Conservation (phyloP, 805 yeast species). For the Zygosaccharomyces lentus region DNA sequence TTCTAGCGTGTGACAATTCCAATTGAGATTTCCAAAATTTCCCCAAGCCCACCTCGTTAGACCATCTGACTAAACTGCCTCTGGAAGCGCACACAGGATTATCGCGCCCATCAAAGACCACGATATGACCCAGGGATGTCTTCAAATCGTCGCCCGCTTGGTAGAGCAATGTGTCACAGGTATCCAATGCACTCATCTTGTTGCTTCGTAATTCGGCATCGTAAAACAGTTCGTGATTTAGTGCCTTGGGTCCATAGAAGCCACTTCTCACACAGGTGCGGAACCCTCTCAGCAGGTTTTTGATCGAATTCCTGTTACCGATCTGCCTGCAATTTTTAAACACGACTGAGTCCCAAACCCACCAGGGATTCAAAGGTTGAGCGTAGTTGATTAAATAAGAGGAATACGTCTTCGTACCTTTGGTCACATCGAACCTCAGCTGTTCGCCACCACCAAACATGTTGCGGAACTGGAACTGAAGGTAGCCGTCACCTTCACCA, state of each 20-base stretch:
- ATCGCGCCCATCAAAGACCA: conserved; percentile 41
- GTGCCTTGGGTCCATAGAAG: conserved; percentile 14
- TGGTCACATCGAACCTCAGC: conserved; percentile 50
- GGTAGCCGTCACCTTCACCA: conserved; percentile 94
- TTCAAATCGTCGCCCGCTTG: conserved; percentile 63
- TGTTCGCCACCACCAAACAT: conserved; percentile 68
- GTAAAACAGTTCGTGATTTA: conserved; percentile 47
- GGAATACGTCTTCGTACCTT: conserved; percentile 57
- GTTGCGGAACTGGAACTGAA: conserved; percentile 61
- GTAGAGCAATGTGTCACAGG: conserved; percentile 53
- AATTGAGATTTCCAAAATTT: conserved; percentile 29
- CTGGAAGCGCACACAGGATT: conserved; percentile 40
- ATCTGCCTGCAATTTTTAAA: conserved; percentile 49
- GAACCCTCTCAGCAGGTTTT: conserved; percentile 46
- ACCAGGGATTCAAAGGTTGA: conserved; percentile 47
- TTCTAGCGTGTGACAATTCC: conserved; percentile 29
- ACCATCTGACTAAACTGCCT: conserved; percentile 42
- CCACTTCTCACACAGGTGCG: conserved; percentile 23
- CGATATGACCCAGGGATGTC: conserved; percentile 43
- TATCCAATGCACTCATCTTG: conserved; percentile 40
- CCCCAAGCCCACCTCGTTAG: conserved; percentile 42
- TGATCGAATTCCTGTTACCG: conserved; percentile 44
- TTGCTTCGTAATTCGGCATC: conserved; percentile 45
- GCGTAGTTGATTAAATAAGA: conserved; percentile 50
- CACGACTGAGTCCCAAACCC: conserved; percentile 51